Evolutionary conservation across 129 eudicot genomes (phyloP).

Genomic region (Flaveria trinervia): DNA sequence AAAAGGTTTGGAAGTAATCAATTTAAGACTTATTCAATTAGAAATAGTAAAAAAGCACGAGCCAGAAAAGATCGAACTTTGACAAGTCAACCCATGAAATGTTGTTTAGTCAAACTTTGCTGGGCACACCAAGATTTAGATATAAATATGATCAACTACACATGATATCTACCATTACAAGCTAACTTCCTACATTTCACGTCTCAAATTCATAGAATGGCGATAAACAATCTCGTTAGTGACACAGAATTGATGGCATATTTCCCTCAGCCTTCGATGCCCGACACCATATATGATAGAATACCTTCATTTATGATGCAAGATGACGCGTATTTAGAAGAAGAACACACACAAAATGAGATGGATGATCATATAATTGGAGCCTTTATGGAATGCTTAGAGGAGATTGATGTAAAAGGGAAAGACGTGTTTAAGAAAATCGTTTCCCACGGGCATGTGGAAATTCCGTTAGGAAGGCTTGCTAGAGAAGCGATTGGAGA

Average conservation of each 20-base stretch:
- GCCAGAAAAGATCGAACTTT: constrained; percentile 3
- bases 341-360: constrained; percentile 22
- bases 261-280: constrained; percentile 19
- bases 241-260: constrained; percentile 12
- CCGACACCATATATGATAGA: constrained; percentile 8
- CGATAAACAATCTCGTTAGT: not conserved
- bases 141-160: constrained; percentile 8
- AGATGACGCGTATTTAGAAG: constrained; percentile 4
- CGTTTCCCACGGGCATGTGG: constrained; percentile 22
- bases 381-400: constrained; percentile 31
- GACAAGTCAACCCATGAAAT: not conserved
- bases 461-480: constrained; percentile 32
- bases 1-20: constrained; percentile 23
- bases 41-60: not conserved
- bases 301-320: constrained; percentile 1
- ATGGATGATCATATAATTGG: constrained; percentile 18
- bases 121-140: not conserved
- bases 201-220: constrained; percentile 7
- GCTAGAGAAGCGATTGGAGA: constrained; percentile 39
- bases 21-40: constrained; percentile 12
- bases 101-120: constrained; percentile 32
- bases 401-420: constrained; percentile 39
- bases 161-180: not conserved
- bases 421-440: constrained; percentile 28
- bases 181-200: not conserved